Percentiles rank a stretch among this genome's conserved stretches.
Evolutionary conservation across 106 monocot genomes (phyloP).

Genomic region (Acorus calamus): DNA sequence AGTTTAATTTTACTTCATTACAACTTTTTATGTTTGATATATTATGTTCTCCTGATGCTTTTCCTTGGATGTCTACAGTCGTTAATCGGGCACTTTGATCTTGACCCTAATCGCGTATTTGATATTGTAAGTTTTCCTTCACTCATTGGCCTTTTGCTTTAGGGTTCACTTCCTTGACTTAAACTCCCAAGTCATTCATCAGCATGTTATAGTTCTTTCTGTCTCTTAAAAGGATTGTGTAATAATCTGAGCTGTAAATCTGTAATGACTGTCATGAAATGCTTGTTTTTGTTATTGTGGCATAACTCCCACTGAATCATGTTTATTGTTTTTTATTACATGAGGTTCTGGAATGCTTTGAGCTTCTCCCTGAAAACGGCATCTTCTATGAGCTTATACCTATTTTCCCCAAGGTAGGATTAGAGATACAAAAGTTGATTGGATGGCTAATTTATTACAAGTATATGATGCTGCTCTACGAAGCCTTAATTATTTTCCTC

Average conservation of each 20-base stretch:
- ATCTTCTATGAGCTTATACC: conserved; percentile 79
- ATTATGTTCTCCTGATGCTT: neutral
- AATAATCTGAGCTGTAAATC: too few species aligned
- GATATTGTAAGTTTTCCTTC: conserved; percentile 68
- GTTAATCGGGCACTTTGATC: conserved; percentile 96
- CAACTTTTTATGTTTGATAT: neutral
- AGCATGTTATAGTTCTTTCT: too few species aligned
- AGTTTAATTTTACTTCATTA: neutral
- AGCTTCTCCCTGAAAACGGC: conserved; percentile 63
- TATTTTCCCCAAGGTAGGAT: conserved; percentile 85
- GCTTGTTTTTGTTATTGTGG: too few species aligned
- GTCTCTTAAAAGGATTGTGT: too few species aligned
- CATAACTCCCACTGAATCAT: too few species aligned
- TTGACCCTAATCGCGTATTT: conserved; percentile 98
- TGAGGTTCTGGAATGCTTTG: conserved; percentile 93
- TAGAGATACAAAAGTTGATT: neutral
- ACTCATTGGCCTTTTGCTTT: neutral
- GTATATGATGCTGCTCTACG: too few species aligned
- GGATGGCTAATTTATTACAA: too few species aligned
- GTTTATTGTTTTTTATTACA: neutral
- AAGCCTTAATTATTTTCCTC: too few species aligned
- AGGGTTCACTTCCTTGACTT: conserved; percentile 1
- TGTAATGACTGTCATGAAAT: too few species aligned
- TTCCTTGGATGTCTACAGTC: conserved; percentile 43
- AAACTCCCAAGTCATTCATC: neutral